Evolutionary conservation across 1,139 yeast species (phyloP), one percentile per base, ranked within the genome.

Genomic region (Yamadazyma diospyri): DNA sequence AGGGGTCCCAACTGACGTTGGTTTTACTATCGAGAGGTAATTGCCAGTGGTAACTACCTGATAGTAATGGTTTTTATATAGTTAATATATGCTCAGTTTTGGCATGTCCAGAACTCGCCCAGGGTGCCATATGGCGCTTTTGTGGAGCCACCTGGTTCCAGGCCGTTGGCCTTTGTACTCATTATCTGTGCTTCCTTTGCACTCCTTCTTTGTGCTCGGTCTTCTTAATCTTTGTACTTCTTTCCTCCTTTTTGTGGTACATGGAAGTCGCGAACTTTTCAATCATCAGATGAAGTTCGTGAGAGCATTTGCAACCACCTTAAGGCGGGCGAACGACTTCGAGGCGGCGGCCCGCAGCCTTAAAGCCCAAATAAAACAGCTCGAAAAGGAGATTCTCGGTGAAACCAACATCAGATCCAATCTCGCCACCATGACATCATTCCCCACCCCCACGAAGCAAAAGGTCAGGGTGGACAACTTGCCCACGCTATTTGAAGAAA

Each of bases 401-500:
- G 59, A 53, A 11, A 51, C 47, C 19, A 55, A 68, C 37, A 44
- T 64, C 19, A 48, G 74, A 33, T 61, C 58, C 30, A 64, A 65
- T 34, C 30, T 65, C 12, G 64, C 60, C 2, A 55, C 52, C 19
- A 55, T 64, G 52, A 55, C 62, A 5, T 65, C 60, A 41, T 64
- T 66, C 40, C 72, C 72, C 0, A 42, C 41, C 35, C 39, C 52
- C 9, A 41, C 42, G 11, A 44, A 46, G 24, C 43, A 43, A n/a
- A 43, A 39, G 26, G 42, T 42, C 7, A 29, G 49, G 21, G 43
- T 64, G 25, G 45, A 53, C 30, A 55, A 55, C 35, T 52, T 72
- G 37, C 43, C 64, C 18, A 67, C 61, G 36, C 59, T 76, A n/a
- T 55, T 77, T 30, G 57, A 59, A 23, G 73, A 74, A 43, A 66